A percentile compares a stretch with the other conserved stretches of the same genome.
These are phyloP conservation scores for Ophioceras dolichostomum DNA, from an alignment of 2,329 filamentous ascomycete species.

Conservation along the genomic window DNA sequence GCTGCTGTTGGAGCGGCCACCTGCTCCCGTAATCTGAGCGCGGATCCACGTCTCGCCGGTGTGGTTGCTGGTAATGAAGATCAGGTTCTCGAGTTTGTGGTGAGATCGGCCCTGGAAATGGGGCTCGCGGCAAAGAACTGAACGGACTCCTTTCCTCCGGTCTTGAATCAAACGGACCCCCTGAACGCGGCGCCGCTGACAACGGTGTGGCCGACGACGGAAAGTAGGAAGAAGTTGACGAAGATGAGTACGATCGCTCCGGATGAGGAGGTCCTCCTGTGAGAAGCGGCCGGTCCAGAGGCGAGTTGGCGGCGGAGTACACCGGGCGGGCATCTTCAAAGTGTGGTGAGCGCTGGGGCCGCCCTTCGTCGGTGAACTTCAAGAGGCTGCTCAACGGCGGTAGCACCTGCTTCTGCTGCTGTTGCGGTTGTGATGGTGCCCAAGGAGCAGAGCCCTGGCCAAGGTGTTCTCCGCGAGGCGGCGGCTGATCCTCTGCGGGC, in stretches of 20 bases:
- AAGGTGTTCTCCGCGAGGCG: slow-evolving; percentile 16
- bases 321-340: slow-evolving; percentile 28
- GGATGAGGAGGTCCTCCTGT: slow-evolving; percentile 8
- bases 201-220: slow-evolving; percentile 22
- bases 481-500: slow-evolving; percentile 22
- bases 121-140: slow-evolving; percentile 15
- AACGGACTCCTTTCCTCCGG: slow-evolving; percentile 27
- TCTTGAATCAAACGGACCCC: slow-evolving; percentile 32
- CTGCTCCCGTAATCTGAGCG: slow-evolving; percentile 19
- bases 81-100: slow-evolving; percentile 29
- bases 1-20: slow-evolving; percentile 23
- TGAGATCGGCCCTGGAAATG: slow-evolving; percentile 30
- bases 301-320: slow-evolving; percentile 27
- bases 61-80: slow-evolving; percentile 12
- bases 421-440: slow-evolving; percentile 8
- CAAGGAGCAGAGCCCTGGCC: no score
- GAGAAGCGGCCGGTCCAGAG: slow-evolving; percentile 30
- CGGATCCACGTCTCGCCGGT: background rate
- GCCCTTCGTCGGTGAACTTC: slow-evolving; percentile 30
- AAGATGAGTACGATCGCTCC: slow-evolving; percentile 24
- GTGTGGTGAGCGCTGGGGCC: slow-evolving; percentile 30
- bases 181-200: no score
- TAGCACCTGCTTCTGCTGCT: slow-evolving; percentile 31
- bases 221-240: slow-evolving; percentile 36
- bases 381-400: slow-evolving; percentile 46